Percentiles rank a stretch among this genome's conserved stretches.
Conservation (phyloP, 192 early-diverging fungal genomes). For the Rhizophagus prolifer region DNA sequence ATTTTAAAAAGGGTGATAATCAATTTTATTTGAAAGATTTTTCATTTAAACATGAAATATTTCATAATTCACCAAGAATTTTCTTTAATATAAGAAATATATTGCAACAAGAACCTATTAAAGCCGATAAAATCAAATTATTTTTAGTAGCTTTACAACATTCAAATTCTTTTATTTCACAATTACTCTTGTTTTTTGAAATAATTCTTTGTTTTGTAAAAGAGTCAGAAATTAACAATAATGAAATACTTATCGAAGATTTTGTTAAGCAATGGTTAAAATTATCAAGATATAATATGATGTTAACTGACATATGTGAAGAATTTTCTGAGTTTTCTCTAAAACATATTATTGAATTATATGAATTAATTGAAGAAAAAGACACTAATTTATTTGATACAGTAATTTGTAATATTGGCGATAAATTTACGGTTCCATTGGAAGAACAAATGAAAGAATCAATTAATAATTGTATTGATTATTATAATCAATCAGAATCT, state of each 20-base stretch:
- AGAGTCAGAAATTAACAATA: background rate
- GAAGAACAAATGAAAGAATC: background rate
- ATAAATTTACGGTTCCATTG: background rate
- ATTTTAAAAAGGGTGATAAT: background rate
- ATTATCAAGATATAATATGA: background rate
- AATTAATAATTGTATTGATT: background rate
- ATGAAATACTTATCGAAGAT: background rate
- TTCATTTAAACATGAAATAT: slow-evolving; percentile 23
- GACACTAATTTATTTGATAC: background rate
- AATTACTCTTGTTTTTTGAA: slow-evolving; percentile 21
- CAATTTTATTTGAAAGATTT: background rate
- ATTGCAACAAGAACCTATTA: slow-evolving; percentile 23
- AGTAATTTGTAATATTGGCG: background rate
- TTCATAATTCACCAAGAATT: slow-evolving; percentile 2
- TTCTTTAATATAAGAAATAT: background rate
- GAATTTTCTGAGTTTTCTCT: slow-evolving; percentile 2
- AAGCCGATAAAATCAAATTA: background rate
- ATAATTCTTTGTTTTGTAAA: slow-evolving; percentile 18
- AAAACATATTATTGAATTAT: slow-evolving; percentile 19
- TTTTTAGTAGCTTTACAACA: background rate
- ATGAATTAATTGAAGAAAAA: slow-evolving; percentile 28
- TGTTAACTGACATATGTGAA: background rate
- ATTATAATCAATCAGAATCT: too few species aligned
- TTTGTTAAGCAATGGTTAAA: slow-evolving; percentile 31
- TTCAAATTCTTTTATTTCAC: background rate